Evolutionary conservation across 345 rosid species (phyloP).

Genomic region (Cardamine chenopodiifolia): DNA sequence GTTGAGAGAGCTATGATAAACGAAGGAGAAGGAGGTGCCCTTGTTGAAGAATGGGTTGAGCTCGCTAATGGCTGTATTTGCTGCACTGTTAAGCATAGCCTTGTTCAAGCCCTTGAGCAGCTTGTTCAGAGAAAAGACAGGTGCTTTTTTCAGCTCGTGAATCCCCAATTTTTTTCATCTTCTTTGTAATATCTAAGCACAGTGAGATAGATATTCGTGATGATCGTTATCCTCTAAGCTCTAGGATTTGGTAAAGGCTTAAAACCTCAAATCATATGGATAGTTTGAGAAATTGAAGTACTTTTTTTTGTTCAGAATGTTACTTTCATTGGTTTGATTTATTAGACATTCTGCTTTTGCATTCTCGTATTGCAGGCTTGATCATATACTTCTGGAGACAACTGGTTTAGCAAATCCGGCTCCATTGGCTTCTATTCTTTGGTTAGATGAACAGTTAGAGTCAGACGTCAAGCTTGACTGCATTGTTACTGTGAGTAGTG

Average conservation of each 20-base stretch:
- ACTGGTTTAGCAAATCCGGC: constrained; percentile 99
- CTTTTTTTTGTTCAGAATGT: neutral
- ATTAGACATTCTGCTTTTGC: neutral
- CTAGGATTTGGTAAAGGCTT: neutral
- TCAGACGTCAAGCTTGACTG: constrained; percentile 90
- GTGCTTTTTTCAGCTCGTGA: constrained; percentile 38
- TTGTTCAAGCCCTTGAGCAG: constrained; percentile 93
- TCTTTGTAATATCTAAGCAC: neutral
- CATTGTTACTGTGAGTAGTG: constrained; percentile 69
- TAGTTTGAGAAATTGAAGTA: neutral
- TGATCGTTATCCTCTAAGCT: neutral
- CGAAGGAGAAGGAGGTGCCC: constrained; percentile 82
- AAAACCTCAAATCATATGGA: neutral
- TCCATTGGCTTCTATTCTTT: constrained; percentile 88
- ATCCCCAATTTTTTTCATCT: neutral
- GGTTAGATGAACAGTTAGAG: constrained; percentile 96
- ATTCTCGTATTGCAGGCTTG: constrained; percentile 56
- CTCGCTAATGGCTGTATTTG: constrained; percentile 91
- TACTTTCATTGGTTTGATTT: neutral
- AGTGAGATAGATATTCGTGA: neutral
- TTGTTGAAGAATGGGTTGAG: constrained; percentile 97
- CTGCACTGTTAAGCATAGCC: constrained; percentile 90
- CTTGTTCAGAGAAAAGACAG: constrained; percentile 83
- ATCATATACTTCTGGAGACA: constrained; percentile 94
- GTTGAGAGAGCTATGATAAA: constrained; percentile 98